phyloP scores from a whole-genome alignment of 1,284 basidiomycete species.

The Apiotrichum brassicae region DNA sequence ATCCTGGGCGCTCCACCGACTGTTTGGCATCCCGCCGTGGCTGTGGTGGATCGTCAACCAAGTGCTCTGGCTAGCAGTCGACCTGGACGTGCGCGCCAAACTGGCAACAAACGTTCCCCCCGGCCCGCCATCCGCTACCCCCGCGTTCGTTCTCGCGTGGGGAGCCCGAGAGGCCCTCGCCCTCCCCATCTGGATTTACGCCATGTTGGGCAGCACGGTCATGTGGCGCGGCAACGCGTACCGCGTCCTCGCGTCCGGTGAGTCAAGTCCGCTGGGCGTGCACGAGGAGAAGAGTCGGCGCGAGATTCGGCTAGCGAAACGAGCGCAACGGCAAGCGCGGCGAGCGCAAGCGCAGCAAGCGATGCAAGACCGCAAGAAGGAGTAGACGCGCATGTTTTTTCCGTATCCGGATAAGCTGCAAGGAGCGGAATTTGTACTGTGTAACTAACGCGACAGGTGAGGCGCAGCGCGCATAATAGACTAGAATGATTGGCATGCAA shows the following conservation, averaged over 20 bases:
- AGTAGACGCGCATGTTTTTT: too few species aligned
- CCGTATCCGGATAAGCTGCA: too few species aligned
- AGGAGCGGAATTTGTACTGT: too few species aligned
- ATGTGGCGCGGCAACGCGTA: slow-evolving; percentile 65
- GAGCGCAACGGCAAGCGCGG: too few species aligned
- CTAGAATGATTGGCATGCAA: neutral
- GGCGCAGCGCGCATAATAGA: neutral
- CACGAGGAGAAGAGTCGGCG: too few species aligned
- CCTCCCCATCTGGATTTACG: slow-evolving; percentile 75
- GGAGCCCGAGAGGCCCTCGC: slow-evolving; percentile 66
- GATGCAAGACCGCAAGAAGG: too few species aligned
- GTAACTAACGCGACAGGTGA: too few species aligned
- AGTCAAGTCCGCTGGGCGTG: slow-evolving; percentile 4
- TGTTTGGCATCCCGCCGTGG: slow-evolving; percentile 58
- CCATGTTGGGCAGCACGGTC: slow-evolving; percentile 70
- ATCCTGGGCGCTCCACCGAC: slow-evolving; percentile 53
- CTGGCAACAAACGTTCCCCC: slow-evolving; percentile 56
- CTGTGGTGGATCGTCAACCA: slow-evolving; percentile 64
- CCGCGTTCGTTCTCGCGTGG: slow-evolving; percentile 68
- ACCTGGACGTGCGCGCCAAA: slow-evolving; percentile 37
- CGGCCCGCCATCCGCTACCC: slow-evolving; percentile 54
- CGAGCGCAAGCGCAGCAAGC: too few species aligned
- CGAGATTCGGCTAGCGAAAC: too few species aligned
- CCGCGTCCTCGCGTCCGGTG: slow-evolving; percentile 37
- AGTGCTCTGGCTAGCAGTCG: slow-evolving; percentile 52